Evolutionary conservation across 179 eudicot species (phyloP), one percentile per base, ranked within the genome.

Genomic region (Heliamphora pulchella): DNA sequence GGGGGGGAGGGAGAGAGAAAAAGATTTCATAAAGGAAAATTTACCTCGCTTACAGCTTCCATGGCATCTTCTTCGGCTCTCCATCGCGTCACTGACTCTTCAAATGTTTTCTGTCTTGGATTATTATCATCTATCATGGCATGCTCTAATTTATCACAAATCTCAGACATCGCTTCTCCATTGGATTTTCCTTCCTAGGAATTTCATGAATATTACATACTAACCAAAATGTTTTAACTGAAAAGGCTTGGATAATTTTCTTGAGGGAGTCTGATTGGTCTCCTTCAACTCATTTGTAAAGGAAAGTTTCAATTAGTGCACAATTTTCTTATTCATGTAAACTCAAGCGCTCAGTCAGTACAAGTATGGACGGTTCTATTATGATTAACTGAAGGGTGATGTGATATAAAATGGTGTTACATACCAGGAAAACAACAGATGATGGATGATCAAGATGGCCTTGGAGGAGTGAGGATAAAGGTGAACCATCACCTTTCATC

Each of bases 11-110:
- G 31, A 31, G 31, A 31, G 31, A 31, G 31, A 31, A 31, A 0
- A 31, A 31, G 31, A 31, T 31, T 31, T 31, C 31, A 31, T 31
- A 31, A 31, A 31, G 31, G 31, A 31, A 31, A 31, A 31, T 78
- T 66, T 82, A 94, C 97, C 94, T 86, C 88, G 77, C 80, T 81
- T 76, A 84, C 70, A 81, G 92, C 89, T 74, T 90, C 92, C 66
- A 84, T 71, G 65, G 91, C 87, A 82, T 90, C 91, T 82, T 88
- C 91, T 88, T 91, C 93, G 74, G 93, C 90, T 82, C 84, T 91
- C 78, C 87, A 73, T 47, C 89, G 87, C 64, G 85, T 87, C 82
- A 85, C 76, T 59, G 94, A 88, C 88, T 91, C 91, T 80, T 87
- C 88, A 83, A 87, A 90, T 50, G 90, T 90, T 77, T 75, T 87